phyloP scores from a whole-genome alignment of 1,139 yeast species.

The Diutina siamensis region DNA sequence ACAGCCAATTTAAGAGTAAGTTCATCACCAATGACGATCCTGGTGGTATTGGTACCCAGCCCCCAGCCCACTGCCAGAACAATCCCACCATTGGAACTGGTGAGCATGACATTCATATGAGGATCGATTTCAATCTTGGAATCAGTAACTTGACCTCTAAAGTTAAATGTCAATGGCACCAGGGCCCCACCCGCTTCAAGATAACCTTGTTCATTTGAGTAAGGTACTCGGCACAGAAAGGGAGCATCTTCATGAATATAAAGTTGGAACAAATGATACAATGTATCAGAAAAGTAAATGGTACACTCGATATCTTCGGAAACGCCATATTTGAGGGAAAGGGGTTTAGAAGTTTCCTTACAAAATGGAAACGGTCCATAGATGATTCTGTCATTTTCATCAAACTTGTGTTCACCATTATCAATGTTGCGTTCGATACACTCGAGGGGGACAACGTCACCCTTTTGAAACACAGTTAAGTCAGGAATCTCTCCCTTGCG shows the following conservation, averaged over 20 bases:
- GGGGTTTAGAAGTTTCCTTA: constrained; percentile 51
- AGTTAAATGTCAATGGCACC: constrained; percentile 51
- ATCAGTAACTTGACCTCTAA: constrained; percentile 59
- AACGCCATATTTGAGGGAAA: constrained; percentile 39
- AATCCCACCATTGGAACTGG: constrained; percentile 32
- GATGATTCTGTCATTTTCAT: constrained; percentile 43
- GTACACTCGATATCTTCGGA: constrained; percentile 52
- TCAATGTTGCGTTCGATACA: constrained; percentile 63
- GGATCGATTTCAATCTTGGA: constrained; percentile 63
- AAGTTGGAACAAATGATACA: constrained; percentile 61
- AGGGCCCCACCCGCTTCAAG: constrained; percentile 38
- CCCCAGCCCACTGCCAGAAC: constrained; percentile 49
- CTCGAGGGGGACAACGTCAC: constrained; percentile 40
- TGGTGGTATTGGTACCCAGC: constrained; percentile 50
- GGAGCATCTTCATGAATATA: constrained; percentile 74
- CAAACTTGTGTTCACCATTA: constrained; percentile 66
- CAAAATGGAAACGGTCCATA: constrained; percentile 53
- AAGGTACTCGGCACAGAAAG: constrained; percentile 54
- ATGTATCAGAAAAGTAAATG: constrained; percentile 49
- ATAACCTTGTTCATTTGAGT: constrained; percentile 30
- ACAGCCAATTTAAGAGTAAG: constrained; percentile 48
- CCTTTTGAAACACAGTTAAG: constrained; percentile 25
- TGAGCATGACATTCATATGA: constrained; percentile 42
- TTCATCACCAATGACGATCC: constrained; percentile 55
- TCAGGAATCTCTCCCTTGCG: constrained; percentile 28